Base-by-base conservation (phyloP, 2,329 filamentous ascomycete genomes). In the Fusarium floridanum region DNA sequence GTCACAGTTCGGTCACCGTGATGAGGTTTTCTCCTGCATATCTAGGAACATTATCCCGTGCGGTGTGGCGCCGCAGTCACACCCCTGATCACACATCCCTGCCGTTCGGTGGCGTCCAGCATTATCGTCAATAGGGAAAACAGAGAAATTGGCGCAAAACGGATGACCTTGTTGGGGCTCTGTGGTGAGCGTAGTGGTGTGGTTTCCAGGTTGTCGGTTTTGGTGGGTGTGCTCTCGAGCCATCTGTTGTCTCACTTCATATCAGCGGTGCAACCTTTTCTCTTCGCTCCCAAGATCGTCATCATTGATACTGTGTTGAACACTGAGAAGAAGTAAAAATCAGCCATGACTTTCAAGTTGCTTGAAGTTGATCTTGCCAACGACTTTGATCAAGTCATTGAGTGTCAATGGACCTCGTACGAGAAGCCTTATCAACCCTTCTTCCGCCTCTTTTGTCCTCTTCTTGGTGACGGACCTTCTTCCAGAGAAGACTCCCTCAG, bases 361-460 rank as follows among this genome's bases (percentile, higher is more conserved):
- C 22, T 73, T 5, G 71, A 76, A 16, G 75, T 73, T 0, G 68
- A 76, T 36, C 63, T 59, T 5, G 39, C 65, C 14, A 27, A 61
- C 0, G 76, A 77, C 57, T 77, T 77, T 43, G 61, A 60, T 24
- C 61, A 76, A 24, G 45, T 76, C n/a, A 71, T 77, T n/a, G 66
- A 71, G 7, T 76, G 70, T 3, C 70, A 76, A 64, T 76, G 74
- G 70, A 27, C 41, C 4, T 55, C 70, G 2, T 77, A 76, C 9
- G 72, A 76, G 24, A 66, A 67, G 4, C 70, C 76, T 0, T 50
- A 56, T 9, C 74, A 75, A 16, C 66, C 22, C 1, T 77, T 77
- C 56, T 77, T 71, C 20, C 72, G 76, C 57, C 68, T 78, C 55
- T 76, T 78, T 8, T 78, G 74, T n/a, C 74, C 70, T 0, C 36